Evolutionary conservation across 306 rosid genomes (phyloP).

Genomic region (Lathyrus sativus): DNA sequence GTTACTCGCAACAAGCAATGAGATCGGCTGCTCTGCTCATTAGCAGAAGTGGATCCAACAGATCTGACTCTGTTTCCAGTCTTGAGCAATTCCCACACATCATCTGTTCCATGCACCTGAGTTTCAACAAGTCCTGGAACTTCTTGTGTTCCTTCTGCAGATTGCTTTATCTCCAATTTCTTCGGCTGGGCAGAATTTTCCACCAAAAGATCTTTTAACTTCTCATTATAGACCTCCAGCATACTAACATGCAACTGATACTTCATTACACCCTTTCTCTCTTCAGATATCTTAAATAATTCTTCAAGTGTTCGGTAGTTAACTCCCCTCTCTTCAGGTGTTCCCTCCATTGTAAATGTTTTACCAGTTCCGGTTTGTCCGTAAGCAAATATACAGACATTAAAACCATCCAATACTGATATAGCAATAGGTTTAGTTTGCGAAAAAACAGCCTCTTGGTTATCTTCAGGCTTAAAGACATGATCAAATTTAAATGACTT

Average conservation of each 20-base stretch:
- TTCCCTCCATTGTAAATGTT: constrained; percentile 98
- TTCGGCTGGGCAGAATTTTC: constrained; percentile 75
- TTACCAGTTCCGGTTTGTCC: constrained; percentile 99
- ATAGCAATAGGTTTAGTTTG: constrained; percentile 84
- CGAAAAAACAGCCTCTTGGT: constrained; percentile 82
- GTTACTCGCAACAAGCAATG: constrained; percentile 94
- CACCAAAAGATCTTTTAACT: constrained; percentile 86
- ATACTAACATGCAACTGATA: constrained; percentile 82
- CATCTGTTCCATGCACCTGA: constrained; percentile 61
- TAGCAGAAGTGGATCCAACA: constrained; percentile 94
- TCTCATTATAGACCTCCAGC: constrained; percentile 97
- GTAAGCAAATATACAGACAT: constrained; percentile 93
- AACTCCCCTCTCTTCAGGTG: constrained; percentile 85
- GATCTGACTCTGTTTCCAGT: constrained; percentile 84
- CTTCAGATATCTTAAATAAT: constrained; percentile 68
- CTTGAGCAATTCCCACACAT: constrained; percentile 83
- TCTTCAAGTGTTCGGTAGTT: constrained; percentile 90
- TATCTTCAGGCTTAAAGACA: constrained; percentile 76
- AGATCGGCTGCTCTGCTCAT: constrained; percentile 97
- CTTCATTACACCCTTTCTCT: constrained; percentile 70
- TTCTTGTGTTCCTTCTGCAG: constrained; percentile 91
- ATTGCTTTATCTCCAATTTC: constrained; percentile 96
- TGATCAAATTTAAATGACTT: constrained; percentile 90
- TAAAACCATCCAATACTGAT: constrained; percentile 93
- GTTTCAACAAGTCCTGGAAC: constrained; percentile 94